A percentile compares a stretch with the other conserved stretches of the same genome.
phyloP scores from a whole-genome alignment of 1,139 yeast genomes.

The Suhomyces kunorum region DNA sequence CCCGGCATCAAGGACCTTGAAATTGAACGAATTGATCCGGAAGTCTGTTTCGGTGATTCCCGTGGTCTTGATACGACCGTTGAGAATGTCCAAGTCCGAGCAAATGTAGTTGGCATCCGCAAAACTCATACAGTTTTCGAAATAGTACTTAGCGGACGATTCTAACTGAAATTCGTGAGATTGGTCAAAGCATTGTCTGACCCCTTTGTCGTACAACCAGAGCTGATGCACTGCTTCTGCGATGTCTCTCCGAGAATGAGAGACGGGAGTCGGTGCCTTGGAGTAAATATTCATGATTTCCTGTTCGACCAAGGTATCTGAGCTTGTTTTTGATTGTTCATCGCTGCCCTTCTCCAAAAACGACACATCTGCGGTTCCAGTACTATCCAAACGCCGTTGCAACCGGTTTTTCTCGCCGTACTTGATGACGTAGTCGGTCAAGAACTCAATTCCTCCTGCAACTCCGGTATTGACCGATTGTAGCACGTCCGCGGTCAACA shows the following conservation, averaged over 20 bases:
- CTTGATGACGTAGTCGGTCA: slow-evolving; percentile 64
- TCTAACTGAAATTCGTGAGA: slow-evolving; percentile 82
- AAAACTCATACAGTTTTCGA: slow-evolving; percentile 65
- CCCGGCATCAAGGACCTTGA: slow-evolving; percentile 91
- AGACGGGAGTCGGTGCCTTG: neutral
- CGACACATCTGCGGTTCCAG: slow-evolving; percentile 45
- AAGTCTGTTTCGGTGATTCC: slow-evolving; percentile 91
- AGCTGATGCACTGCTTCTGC: slow-evolving; percentile 67
- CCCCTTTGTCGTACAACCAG: slow-evolving; percentile 73
- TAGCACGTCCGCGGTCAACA: slow-evolving; percentile 59
- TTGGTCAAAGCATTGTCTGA: slow-evolving; percentile 57
- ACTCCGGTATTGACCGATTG: slow-evolving; percentile 63
- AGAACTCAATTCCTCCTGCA: slow-evolving; percentile 67
- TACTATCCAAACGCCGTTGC: slow-evolving; percentile 53
- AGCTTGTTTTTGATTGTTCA: slow-evolving; percentile 2
- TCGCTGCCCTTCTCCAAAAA: slow-evolving; percentile 8
- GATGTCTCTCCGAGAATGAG: slow-evolving; percentile 28
- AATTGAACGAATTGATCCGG: slow-evolving; percentile 62
- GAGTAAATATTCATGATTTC: slow-evolving; percentile 10
- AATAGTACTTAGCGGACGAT: slow-evolving; percentile 75
- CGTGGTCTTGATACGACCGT: slow-evolving; percentile 91
- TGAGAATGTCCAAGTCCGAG: slow-evolving; percentile 77
- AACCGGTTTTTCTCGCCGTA: slow-evolving; percentile 58
- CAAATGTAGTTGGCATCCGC: slow-evolving; percentile 68
- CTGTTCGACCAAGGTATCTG: neutral